Conservation (phyloP, 805 yeast species). For the Spathaspora arborariae region DNA sequence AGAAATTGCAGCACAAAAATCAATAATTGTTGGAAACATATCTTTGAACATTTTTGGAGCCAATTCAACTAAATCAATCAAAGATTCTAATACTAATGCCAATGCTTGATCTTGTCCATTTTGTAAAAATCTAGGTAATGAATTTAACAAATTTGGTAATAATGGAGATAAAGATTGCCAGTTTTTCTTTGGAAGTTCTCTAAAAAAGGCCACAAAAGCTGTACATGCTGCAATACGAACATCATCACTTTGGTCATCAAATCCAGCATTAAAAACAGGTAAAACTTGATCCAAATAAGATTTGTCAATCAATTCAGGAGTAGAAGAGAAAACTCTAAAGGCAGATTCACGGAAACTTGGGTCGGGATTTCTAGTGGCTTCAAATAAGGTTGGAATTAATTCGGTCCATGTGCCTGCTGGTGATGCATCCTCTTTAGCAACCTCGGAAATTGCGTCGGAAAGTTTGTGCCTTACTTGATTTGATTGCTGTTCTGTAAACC, state of each 20-base stretch:
- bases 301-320: constrained; percentile 72
- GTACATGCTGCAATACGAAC: constrained; percentile 90
- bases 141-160: constrained; percentile 79
- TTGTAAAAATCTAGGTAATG: constrained; percentile 78
- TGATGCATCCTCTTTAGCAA: constrained; percentile 65
- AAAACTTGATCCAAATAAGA: constrained; percentile 52
- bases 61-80: constrained; percentile 84
- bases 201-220: constrained; percentile 89
- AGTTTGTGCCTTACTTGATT: constrained; percentile 83
- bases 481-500: constrained; percentile 67
- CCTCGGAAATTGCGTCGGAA: constrained; percentile 91
- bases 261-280: constrained; percentile 76
- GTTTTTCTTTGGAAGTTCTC: constrained; percentile 67
- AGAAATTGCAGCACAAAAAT: constrained; percentile 79
- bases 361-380: constrained; percentile 54
- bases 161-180: constrained; percentile 79
- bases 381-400: constrained; percentile 67
- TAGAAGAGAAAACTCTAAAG: constrained; percentile 80
- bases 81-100: constrained; percentile 81
- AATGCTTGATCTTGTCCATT: constrained; percentile 78
- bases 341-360: constrained; percentile 82
- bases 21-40: constrained; percentile 84
- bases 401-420: constrained; percentile 70
- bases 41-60: constrained; percentile 94
- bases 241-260: constrained; percentile 72